Base-by-base conservation (phyloP, 2,329 filamentous ascomycete genomes). In the Mariannaea sp. region DNA sequence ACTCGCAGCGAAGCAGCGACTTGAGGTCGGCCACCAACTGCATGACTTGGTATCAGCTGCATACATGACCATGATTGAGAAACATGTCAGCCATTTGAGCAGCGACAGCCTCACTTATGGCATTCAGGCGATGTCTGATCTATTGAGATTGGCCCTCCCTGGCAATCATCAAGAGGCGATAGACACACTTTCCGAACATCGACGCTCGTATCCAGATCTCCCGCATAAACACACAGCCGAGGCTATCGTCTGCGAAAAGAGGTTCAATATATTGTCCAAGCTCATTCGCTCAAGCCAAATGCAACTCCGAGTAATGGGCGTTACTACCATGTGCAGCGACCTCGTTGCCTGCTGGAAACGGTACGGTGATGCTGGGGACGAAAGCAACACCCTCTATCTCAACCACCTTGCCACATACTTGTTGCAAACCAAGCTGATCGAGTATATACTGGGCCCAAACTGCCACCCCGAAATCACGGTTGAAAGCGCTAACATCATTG, bases 391-490 rank as follows among this genome's bases (percentile, higher is more conserved):
- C 3, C 64, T 80, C 1, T 77, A 90, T 42, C 76, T 93, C 58
- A 78, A 81, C 10, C 87, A 88, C 62, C 75, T 95, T 47, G 84
- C 89, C 5, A 77, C 82, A 19, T 87, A 89, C 59, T 76, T 97
- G 27, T 77, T 87, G 13, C 74, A 80, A 6, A 87, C 88, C 32
- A 85, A 86, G 47, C 77, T 97, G 20, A 83, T 96, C 19, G 85
- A 92, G 54, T 97, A 97, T 71, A 85, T 99, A 39, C 82, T 97
- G 45, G 90, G 93, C 2, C 86, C 93, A 12, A 92, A 92, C 50
- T 97, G 93, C 26, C 94, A 97, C 66, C 91, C 92, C 1, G 92
- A 96, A 67, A 84, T 97, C 47, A 94, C 95, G 16, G 80, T 82
- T 29, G 85, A 92, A 61, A 90, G 90, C 65, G 80, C 82, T 33